Evolutionary conservation across 345 rosid species (phyloP).

Genomic region (Eucalyptus melliodora): DNA sequence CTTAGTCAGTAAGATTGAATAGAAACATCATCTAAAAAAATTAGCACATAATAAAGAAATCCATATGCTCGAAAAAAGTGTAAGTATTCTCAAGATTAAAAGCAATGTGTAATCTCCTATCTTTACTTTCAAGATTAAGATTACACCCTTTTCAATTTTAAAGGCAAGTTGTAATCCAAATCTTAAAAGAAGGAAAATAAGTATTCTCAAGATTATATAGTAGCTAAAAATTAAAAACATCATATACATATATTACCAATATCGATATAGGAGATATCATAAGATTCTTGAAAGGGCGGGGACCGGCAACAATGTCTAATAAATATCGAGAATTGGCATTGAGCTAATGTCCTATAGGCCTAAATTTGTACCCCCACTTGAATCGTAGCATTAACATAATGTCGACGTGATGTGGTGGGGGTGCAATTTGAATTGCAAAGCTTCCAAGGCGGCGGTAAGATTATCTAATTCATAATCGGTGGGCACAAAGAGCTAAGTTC

Average conservation of each 20-base stretch:
- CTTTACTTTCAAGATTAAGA: not conserved
- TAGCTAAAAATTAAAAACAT: not conserved
- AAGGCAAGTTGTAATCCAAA: not conserved
- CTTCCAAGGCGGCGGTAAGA: not conserved
- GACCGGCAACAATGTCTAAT: not conserved
- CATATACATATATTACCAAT: not conserved
- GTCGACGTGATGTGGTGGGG: not conserved
- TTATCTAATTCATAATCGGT: not conserved
- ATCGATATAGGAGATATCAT: not conserved
- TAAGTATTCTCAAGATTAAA: not conserved
- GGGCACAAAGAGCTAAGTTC: not conserved
- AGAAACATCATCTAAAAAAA: not conserved
- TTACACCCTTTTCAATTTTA: not conserved
- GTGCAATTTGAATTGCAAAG: not conserved
- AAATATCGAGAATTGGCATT: not conserved
- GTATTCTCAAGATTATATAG: not conserved
- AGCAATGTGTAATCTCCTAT: not conserved
- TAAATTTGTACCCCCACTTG: not conserved
- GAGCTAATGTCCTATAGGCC: not conserved
- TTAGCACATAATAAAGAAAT: not conserved
- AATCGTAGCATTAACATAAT: not conserved
- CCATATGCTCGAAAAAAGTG: not conserved
- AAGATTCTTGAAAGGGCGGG: not conserved
- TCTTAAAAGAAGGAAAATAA: not conserved
- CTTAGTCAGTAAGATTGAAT: not conserved